These are phyloP conservation scores for Gigaspora rosea DNA, from an alignment of 192 early-diverging fungal species.

Conservation along the genomic window DNA sequence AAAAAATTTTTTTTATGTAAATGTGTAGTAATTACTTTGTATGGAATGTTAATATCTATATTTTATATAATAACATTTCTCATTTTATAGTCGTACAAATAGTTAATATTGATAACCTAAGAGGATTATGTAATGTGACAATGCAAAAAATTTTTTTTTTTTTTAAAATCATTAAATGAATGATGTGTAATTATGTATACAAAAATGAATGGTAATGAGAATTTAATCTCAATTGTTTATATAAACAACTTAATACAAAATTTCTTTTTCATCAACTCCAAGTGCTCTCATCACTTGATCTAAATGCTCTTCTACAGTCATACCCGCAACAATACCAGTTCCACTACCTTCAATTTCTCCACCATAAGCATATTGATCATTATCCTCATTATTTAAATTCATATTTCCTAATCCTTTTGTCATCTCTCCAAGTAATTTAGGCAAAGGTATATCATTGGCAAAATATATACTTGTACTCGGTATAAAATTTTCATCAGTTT, in stretches of 20 bases:
- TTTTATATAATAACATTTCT: too few relatives aligned
- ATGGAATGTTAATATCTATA: too few relatives aligned
- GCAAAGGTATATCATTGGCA: conserved; percentile 27
- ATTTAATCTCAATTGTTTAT: too few relatives aligned
- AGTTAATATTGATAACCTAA: too few relatives aligned
- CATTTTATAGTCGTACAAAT: too few relatives aligned
- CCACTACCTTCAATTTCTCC: not conserved
- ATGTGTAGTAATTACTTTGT: too few relatives aligned
- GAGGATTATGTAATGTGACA: too few relatives aligned
- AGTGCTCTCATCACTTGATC: conserved; percentile 32
- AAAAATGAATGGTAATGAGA: too few relatives aligned
- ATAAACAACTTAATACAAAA: not conserved
- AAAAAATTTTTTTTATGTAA: too few relatives aligned
- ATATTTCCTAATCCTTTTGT: conserved; percentile 16
- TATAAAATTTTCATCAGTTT: conserved; percentile 7
- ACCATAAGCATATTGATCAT: conserved; percentile 5
- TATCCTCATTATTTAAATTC: not conserved
- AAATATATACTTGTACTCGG: conserved; percentile 31
- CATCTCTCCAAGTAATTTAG: conserved; percentile 28
- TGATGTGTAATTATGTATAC: too few relatives aligned
- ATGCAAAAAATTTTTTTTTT: too few relatives aligned
- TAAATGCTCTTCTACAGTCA: conserved; percentile 29
- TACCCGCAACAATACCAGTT: conserved; percentile 12
- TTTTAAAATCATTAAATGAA: too few relatives aligned
- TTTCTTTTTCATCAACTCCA: conserved; percentile 24